Base-by-base conservation (phyloP, 129 eudicot species). In the Tanacetum coccineum region DNA sequence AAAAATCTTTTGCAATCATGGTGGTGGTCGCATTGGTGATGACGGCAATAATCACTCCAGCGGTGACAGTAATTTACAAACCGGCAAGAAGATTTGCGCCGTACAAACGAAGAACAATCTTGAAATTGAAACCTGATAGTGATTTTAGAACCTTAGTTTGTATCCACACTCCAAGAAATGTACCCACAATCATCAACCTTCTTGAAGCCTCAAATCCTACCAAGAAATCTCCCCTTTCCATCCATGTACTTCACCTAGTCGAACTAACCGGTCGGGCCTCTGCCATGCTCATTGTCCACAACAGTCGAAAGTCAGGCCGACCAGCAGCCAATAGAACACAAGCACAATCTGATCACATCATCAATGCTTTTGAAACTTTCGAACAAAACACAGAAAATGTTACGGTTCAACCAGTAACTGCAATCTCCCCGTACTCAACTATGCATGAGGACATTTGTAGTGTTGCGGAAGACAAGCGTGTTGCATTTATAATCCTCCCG, bases 251-350 rank as follows among this genome's bases (percentile, higher is more conserved):
- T 51, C 96, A 86, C 74, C 88, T 93, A 0, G 91, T 93, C 3
- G 98, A 93, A 57, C 95, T 93, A 77, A 88, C 96, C 0, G 98
- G 95, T 4, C 80, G 95, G 0, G 82, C 98, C 47, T 93, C 98
- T 1, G 95, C 98, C 68, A 86, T 93, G 92, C 83, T 93, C 15
- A 88, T 88, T 0, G 96, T 88, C 74, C 98, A 88, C 77, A 78
- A 73, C 75, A 76, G 80, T 0, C 58, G 92, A 0, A 77, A 83
- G 60, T 78, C 98, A 0, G 91, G 89, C 25, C 69, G 78, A 0
- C 91, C 87, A 0, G 96, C 95, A 1, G 80, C 85, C 3, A 88
- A 82, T 73, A 71, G 87, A 39, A 88, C 92, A 4, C 96, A 86
- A 73, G 95, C 96, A 4, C 96, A 88, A 20, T 86, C 96, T 0